These are phyloP conservation scores for Volvox reticuliferus DNA, from an alignment of 139 green algal species.

Conservation along the genomic window DNA sequence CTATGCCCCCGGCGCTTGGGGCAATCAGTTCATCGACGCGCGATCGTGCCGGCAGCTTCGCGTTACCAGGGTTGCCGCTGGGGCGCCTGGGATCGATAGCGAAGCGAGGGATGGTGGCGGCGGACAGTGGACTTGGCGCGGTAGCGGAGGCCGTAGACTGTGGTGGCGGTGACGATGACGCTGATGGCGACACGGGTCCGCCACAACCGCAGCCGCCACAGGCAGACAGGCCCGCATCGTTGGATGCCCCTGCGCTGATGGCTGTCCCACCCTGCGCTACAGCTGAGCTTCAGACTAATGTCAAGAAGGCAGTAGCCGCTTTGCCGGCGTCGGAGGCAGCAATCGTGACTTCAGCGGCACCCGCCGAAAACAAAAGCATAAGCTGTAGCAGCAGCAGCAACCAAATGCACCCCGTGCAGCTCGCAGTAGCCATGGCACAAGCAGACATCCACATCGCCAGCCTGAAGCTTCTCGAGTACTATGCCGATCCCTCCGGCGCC, in stretches of 20 bases:
- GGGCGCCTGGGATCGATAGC: background rate
- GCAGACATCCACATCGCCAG: background rate
- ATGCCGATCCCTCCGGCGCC: conserved; percentile 30
- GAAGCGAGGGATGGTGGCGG: background rate
- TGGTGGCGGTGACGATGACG: background rate
- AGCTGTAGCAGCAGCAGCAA: background rate
- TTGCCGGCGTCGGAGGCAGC: background rate
- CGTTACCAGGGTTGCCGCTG: background rate
- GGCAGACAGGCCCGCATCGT: too few relatives aligned
- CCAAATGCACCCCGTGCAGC: background rate
- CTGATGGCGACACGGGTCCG: background rate
- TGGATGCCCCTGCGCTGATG: too few relatives aligned
- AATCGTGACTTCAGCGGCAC: background rate
- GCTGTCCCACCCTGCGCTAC: too few relatives aligned
- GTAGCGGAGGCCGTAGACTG: background rate
- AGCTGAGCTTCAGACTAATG: too few relatives aligned
- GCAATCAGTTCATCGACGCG: too few relatives aligned
- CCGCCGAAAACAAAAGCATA: background rate
- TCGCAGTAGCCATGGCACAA: background rate
- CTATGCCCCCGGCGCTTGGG: too few relatives aligned
- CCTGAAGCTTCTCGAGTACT: conserved; percentile 19
- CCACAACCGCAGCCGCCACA: too few relatives aligned
- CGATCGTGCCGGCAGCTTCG: background rate
- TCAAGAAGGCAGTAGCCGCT: background rate
- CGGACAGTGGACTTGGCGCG: background rate